A percentile compares a stretch with the other conserved stretches of the same genome.
These are phyloP conservation scores for Zymoseptoria passerinii DNA, from an alignment of 2,329 filamentous ascomycete species.

Conservation along the genomic window DNA sequence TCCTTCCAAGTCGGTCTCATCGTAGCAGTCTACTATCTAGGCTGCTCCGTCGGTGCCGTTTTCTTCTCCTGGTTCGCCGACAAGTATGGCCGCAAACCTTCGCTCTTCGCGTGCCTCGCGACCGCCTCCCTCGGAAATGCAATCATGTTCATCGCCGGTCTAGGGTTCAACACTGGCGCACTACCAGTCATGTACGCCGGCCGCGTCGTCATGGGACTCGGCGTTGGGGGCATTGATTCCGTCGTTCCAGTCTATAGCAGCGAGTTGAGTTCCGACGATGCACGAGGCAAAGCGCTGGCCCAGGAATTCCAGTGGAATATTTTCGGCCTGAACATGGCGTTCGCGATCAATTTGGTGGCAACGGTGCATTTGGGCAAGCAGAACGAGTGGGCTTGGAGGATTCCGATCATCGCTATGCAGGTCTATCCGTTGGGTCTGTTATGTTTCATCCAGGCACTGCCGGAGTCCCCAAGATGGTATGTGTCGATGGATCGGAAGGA, in stretches of 20 bases:
- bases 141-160: constrained; percentile 52
- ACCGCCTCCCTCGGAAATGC: constrained; percentile 49
- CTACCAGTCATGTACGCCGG: constrained; percentile 44
- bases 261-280: constrained; percentile 49
- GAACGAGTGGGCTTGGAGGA: constrained; percentile 54
- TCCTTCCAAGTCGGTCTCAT: constrained; percentile 51
- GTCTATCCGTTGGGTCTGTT: constrained; percentile 48
- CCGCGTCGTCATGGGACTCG: constrained; percentile 48
- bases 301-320: constrained; percentile 60
- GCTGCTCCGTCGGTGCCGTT: constrained; percentile 51
- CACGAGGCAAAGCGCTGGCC: constrained; percentile 50
- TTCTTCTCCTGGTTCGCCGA: constrained; percentile 50
- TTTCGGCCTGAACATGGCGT: constrained; percentile 53
- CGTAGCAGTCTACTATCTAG: constrained; percentile 55
- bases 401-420: constrained; percentile 55
- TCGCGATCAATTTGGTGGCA: constrained; percentile 49
- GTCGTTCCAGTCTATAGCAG: constrained; percentile 54
- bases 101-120: constrained; percentile 48
- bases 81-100: constrained; percentile 45
- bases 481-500: constrained; percentile 44
- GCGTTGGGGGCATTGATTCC: constrained; percentile 53
- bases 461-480: constrained; percentile 52
- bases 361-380: constrained; percentile 47
- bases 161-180: constrained; percentile 36
- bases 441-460: constrained; percentile 45